phyloP scores from a whole-genome alignment of 306 rosid species.

The Oemleria cerasiformis region DNA sequence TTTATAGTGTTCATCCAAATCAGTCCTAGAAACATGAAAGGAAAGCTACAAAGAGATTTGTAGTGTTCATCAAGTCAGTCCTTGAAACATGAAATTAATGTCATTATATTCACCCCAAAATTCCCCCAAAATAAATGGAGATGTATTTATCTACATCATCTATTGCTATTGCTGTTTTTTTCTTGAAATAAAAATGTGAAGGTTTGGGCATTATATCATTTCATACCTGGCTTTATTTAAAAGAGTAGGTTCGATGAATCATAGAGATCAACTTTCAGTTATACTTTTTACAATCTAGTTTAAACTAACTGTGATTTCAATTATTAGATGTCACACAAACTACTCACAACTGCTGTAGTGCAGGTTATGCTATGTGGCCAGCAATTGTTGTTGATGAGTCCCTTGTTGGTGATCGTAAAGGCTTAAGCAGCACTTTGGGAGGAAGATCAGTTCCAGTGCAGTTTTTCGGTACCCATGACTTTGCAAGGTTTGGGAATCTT shows the following conservation, averaged over 20 bases:
- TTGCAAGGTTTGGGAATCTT: constrained; percentile 72
- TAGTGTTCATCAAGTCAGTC: not conserved
- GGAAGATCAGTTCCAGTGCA: constrained; percentile 91
- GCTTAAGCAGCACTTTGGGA: constrained; percentile 55
- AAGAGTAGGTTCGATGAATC: not conserved
- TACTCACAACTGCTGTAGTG: constrained; percentile 32
- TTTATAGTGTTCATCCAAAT: not conserved
- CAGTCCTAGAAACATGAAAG: not conserved
- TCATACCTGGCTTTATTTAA: not conserved
- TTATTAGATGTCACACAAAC: constrained; percentile 7
- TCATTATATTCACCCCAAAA: not conserved
- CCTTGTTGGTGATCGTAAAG: constrained; percentile 74
- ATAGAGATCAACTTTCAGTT: not conserved
- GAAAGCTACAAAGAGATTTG: not conserved
- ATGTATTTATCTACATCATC: not conserved
- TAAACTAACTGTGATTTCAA: not conserved
- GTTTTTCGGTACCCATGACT: constrained; percentile 96
- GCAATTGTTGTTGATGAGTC: constrained; percentile 94
- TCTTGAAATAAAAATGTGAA: not conserved
- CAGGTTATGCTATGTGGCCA: constrained; percentile 99
- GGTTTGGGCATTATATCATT: not conserved
- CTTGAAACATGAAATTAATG: not conserved
- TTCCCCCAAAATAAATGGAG: not conserved
- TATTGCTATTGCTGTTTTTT: not conserved
- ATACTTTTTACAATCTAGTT: constrained; percentile 18